phyloP scores from a whole-genome alignment of 2,329 filamentous ascomycete genomes.

The Diaporthe sp. region DNA sequence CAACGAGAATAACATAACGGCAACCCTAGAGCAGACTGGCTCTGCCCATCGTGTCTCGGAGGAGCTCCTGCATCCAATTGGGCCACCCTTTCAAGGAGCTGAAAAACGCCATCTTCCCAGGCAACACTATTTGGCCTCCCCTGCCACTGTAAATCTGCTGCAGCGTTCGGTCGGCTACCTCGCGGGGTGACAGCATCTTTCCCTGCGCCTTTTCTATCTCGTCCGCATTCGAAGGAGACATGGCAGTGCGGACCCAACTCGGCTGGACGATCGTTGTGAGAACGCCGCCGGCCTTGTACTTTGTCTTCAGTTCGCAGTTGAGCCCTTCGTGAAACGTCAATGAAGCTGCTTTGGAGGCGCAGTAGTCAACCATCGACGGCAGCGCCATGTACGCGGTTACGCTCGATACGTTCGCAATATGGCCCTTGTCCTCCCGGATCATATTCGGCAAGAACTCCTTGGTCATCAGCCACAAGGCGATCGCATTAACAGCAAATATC shows the following conservation, averaged over 20 bases:
- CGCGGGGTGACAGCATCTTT: slow-evolving; percentile 52
- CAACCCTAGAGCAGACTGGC: slow-evolving; percentile 1
- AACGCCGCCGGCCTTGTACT: slow-evolving; percentile 66
- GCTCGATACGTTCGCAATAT: slow-evolving; percentile 71
- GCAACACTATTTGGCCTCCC: slow-evolving; percentile 63
- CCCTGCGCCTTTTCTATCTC: slow-evolving; percentile 48
- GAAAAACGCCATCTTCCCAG: slow-evolving; percentile 47
- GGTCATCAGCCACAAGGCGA: background rate
- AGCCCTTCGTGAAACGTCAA: slow-evolving; percentile 71
- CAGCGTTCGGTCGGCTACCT: slow-evolving; percentile 63
- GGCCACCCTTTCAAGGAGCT: slow-evolving; percentile 57
- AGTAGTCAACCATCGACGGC: slow-evolving; percentile 70
- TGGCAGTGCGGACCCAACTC: slow-evolving; percentile 63
- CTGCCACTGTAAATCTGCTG: slow-evolving; percentile 62
- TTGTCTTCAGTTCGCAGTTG: slow-evolving; percentile 59
- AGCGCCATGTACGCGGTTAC: slow-evolving; percentile 66
- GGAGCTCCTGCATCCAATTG: slow-evolving; percentile 52
- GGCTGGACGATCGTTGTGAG: slow-evolving; percentile 63
- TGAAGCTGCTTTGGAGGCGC: slow-evolving; percentile 67
- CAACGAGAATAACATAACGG: too few species aligned
- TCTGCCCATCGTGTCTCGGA: slow-evolving; percentile 47
- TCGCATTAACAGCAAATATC: background rate
- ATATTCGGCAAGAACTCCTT: slow-evolving; percentile 52
- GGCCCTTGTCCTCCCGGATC: slow-evolving; percentile 69
- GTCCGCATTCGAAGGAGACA: slow-evolving; percentile 54